Conservation (phyloP, 495 filamentous ascomycete genomes). For the Tetracladium setigerum region DNA sequence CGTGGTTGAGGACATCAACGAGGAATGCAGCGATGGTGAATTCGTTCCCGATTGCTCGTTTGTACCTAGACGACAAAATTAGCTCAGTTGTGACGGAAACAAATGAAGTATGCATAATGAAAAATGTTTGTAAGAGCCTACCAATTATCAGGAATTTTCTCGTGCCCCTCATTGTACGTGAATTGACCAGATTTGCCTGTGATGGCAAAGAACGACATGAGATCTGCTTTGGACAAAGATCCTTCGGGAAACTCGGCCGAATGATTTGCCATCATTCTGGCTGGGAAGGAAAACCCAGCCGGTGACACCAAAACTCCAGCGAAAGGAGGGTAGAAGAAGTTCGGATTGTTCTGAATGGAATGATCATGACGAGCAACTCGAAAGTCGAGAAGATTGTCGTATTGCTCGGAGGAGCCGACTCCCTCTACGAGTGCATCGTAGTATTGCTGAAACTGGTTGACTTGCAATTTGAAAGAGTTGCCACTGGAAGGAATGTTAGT, state of each 20-base stretch:
- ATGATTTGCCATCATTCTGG: slow-evolving; percentile 39
- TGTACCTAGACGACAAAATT: neutral
- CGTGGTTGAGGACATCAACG: slow-evolving; percentile 24
- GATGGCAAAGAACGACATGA: slow-evolving; percentile 42
- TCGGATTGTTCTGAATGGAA: slow-evolving; percentile 41
- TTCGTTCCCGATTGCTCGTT: slow-evolving; percentile 16
- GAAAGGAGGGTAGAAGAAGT: slow-evolving; percentile 46
- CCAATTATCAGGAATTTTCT: slow-evolving; percentile 54
- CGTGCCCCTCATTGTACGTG: slow-evolving; percentile 38
- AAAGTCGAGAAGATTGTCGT: slow-evolving; percentile 25
- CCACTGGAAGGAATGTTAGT: slow-evolving; percentile 20
- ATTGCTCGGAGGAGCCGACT: slow-evolving; percentile 17
- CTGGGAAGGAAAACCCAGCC: slow-evolving; percentile 37
- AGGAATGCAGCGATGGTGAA: slow-evolving; percentile 15
- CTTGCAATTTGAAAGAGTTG: slow-evolving; percentile 32
- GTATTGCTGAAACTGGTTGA: slow-evolving; percentile 34
- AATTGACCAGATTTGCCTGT: slow-evolving; percentile 29
- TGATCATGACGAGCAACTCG: slow-evolving; percentile 34
- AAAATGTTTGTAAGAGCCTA: slow-evolving; percentile 32
- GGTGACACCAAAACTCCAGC: slow-evolving; percentile 38
- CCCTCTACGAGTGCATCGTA: slow-evolving; percentile 16
- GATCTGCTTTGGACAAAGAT: slow-evolving; percentile 30
- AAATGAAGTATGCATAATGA: slow-evolving; percentile 19
- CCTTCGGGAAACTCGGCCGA: slow-evolving; percentile 36
- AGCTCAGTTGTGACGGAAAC: neutral